A percentile compares a stretch with the other conserved stretches of the same genome.
phyloP scores from a whole-genome alignment of 2,329 filamentous ascomycete species.

The Neocatenulostroma microsporum region DNA sequence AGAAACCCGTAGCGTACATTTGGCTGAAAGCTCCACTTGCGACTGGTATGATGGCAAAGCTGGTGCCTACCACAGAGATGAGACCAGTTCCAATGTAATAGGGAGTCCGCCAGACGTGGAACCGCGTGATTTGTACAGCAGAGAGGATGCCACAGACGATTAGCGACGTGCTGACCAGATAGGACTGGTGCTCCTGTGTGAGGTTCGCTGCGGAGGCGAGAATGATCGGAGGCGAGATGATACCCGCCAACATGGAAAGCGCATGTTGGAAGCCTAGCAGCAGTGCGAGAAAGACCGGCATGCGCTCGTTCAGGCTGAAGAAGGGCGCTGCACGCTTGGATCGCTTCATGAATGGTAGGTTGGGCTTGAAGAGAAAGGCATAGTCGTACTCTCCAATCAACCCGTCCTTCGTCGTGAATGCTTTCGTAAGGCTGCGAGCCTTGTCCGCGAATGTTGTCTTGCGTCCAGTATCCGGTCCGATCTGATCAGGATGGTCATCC shows the following conservation, averaged over 20 bases:
- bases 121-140: conserved; percentile 66
- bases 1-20: conserved; percentile 70
- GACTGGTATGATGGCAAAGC: conserved; percentile 68
- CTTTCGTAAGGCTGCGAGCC: conserved; percentile 33
- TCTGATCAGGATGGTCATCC: conserved; percentile 38
- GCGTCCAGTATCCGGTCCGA: conserved; percentile 35
- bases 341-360: conserved; percentile 72
- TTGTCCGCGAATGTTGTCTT: conserved; percentile 37
- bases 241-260: conserved; percentile 59
- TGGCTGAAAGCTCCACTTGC: conserved; percentile 64
- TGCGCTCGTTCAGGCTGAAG: conserved; percentile 71
- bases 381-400: conserved; percentile 85
- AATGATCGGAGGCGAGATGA: conserved; percentile 73
- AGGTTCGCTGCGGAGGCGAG: conserved; percentile 62
- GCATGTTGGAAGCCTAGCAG: conserved; percentile 74
- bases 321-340: conserved; percentile 58
- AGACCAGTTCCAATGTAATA: conserved; percentile 74
- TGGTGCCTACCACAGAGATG: conserved; percentile 71
- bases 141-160: conserved; percentile 73
- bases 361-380: conserved; percentile 73
- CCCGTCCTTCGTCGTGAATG: conserved; percentile 52
- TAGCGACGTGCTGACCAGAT: conserved; percentile 69
- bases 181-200: conserved; percentile 54
- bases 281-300: conserved; percentile 66
- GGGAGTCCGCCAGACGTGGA: conserved; percentile 63